Conservation (phyloP, 176 grass and related monocot genomes). For the Juncus effusus region DNA sequence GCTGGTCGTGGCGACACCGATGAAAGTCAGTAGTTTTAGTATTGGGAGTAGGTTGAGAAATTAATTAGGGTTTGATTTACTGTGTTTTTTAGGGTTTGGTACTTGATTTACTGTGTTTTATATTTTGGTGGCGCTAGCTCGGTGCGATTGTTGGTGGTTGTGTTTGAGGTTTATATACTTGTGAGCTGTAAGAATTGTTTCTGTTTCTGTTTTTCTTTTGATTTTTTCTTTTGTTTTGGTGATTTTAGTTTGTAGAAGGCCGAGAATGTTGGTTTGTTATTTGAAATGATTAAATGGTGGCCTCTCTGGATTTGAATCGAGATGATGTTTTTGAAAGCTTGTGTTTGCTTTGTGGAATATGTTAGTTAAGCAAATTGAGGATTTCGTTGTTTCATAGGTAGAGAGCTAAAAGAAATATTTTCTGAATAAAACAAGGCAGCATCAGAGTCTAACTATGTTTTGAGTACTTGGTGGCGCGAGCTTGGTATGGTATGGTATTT, state of each 20-base stretch:
- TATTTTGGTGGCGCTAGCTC: not conserved
- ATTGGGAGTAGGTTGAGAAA: constrained; percentile 31
- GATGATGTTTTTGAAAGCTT: no score
- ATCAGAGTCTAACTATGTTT: no score
- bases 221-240: not conserved
- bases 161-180: not conserved
- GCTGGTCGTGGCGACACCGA: constrained; percentile 73
- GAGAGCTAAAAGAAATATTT: no score
- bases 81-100: not conserved
- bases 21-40: constrained; percentile 88
- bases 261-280: not conserved
- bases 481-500: no score
- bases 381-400: no score
- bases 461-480: no score
- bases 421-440: no score
- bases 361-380: no score
- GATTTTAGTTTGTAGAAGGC: constrained; percentile 4
- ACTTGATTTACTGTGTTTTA: not conserved
- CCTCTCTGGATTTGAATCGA: no score
- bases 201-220: constrained; percentile 1
- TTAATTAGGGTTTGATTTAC: not conserved
- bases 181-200: not conserved
- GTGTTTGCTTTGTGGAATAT: no score
- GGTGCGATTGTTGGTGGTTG: not conserved
- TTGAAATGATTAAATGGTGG: not conserved